Base-by-base conservation (phyloP, 768 basidiomycete genomes). In the Suillus tomentosus region DNA sequence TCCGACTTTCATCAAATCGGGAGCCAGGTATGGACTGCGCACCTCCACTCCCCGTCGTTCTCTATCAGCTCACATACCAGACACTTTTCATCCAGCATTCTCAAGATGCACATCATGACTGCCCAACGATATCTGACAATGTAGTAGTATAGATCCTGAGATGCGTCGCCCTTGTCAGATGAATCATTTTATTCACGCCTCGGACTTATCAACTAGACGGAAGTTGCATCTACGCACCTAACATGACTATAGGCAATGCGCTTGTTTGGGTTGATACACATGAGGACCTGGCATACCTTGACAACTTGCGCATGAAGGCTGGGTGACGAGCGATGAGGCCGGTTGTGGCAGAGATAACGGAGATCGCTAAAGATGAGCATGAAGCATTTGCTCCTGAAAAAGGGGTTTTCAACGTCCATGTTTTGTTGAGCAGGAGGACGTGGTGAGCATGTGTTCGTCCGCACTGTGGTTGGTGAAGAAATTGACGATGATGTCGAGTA, bases 291-390 rank as follows among this genome's bases (percentile, higher is more conserved):
- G 75, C 95, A 91, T 8, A 94, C 90, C 61, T 84, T 81, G 11
- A 89, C 83, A 67, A 96, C 27, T 31, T 31, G 90, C 60, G 74
- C 71, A 96, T 87, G 72, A 87, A 88, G 1, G 86, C 80, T 31
- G 84, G 82, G 62, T 88, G 84, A 56, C 80, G 81, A 1, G 90
- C 88, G 65, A 99, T 91, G 66, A 93, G 87, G 85, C 68, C 86
- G 78, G 34, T 91, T 95, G 71, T 92, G 89, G 72, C 89, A 91
- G 36, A 95, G 84, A 68, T 94, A 93, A 9, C 31, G 31, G 39
- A 98, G 82, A 74, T 96, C 94, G 69, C 90, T 90, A 75, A 98
- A 96, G 55, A 99, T 87, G 2, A 94, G 92, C 89, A 95, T 92
- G 78, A 31, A 97, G 10, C 95, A 90, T 74, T 98, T 98, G 19